Base-by-base conservation (phyloP, 345 rosid genomes). In the Theobroma cacao region DNA sequence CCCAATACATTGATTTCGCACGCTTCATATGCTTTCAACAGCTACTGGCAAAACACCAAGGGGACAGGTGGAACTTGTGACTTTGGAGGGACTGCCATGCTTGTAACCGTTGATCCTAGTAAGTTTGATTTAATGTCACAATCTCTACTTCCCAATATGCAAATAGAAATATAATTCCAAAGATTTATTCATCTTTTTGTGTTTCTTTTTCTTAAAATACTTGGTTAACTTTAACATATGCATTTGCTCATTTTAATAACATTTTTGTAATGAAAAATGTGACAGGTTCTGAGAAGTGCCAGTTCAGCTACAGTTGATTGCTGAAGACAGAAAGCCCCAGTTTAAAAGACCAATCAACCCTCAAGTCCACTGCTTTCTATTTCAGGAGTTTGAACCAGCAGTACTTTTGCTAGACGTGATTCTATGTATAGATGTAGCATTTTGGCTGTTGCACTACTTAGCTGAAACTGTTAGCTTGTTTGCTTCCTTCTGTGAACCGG, bases 71-170 rank as follows among this genome's bases (percentile, higher is more conserved):
- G 88, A 17, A 86, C 91, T 40, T 88, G 91, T 64, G 86, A 85
- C 47, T 86, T 86, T 65, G 89, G 87, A 31, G 91, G 88, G 20
- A 86, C 87, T 28, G 89, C 91, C 76, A 85, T 86, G 82, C 80
- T 86, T 13, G 81, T 86, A 53, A 83, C 85, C 0, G 41, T 4
- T 65, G 91, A 88, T 80, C 91, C 91, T 10, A 85, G 91, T 88
- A 83, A 82, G 82, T 48, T 38, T 28, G 8, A 18, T 36, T 22
- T 18, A 0, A 1, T 70, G 22, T 66, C 47, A 26, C 10, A 43
- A 30, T 30, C 7, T 71, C 3, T 15, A 6, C 26, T 50, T 47
- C 17, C 56, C 56, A 43, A 64, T 64, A 36, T 36, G 47, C 69
- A 63, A 20, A 63, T 50, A 52, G 13, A 62, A 61, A 61, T n/a